Percentiles rank a stretch among this genome's conserved stretches.
phyloP scores from a whole-genome alignment of 78 protist species.

The Dictyostelium intermedium region DNA sequence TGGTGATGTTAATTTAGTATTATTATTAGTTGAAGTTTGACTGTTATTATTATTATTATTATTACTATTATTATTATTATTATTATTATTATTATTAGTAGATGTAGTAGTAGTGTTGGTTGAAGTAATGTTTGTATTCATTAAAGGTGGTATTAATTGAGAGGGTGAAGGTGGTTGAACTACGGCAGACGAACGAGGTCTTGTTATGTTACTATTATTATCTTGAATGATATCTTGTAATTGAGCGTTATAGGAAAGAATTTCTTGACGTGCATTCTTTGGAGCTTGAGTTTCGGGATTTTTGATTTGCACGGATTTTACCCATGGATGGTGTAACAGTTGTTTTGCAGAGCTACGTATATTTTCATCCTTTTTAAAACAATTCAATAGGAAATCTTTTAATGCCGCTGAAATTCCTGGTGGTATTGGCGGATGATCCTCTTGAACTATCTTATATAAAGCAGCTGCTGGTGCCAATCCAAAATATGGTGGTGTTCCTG shows the following conservation, averaged over 20 bases:
- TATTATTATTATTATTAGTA: neutral
- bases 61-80: no score
- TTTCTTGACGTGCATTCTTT: conserved; percentile 54
- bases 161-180: neutral
- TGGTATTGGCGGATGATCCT: conserved; percentile 89
- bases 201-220: neutral
- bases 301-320: conserved; percentile 12
- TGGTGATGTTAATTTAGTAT: neutral
- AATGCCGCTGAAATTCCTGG: conserved; percentile 89
- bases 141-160: neutral
- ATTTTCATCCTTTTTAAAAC: conserved; percentile 93
- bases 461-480: conserved; percentile 96
- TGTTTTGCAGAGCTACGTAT: conserved; percentile 87
- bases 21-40: neutral
- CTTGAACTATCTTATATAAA: conserved; percentile 87
- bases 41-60: neutral
- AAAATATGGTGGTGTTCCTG: conserved; percentile 92
- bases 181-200: conserved; percentile 40
- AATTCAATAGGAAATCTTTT: conserved; percentile 87
- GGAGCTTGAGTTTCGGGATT: neutral
- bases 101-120: neutral
- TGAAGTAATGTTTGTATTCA: neutral
- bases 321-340: conserved; percentile 93
- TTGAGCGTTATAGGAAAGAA: conserved; percentile 53
- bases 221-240: conserved; percentile 32